These are phyloP conservation scores for Pseudisothecium myosuroides DNA, from an alignment of 225 moss, liverwort and hornwort genomes.

Conservation along the genomic window DNA sequence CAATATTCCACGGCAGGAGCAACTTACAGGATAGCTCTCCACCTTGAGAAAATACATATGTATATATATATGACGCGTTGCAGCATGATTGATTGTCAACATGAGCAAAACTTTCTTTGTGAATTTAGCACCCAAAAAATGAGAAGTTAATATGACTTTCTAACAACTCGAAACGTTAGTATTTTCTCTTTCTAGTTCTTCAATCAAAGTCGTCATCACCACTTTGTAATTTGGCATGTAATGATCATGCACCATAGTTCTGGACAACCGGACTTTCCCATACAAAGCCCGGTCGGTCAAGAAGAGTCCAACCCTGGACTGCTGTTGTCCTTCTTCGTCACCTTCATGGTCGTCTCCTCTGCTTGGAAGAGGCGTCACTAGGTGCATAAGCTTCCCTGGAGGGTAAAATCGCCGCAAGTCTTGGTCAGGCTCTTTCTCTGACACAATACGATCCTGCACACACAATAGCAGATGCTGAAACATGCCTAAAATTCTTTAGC, in stretches of 20 bases:
- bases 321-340: neutral
- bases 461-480: neutral
- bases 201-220: slow-evolving; percentile 59
- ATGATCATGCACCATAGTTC: slow-evolving; percentile 96
- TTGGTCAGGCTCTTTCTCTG: slow-evolving; percentile 42
- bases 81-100: neutral
- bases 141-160: neutral
- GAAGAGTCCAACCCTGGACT: slow-evolving; percentile 53
- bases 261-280: slow-evolving; percentile 89
- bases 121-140: neutral
- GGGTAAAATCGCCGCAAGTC: slow-evolving; percentile 73
- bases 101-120: neutral
- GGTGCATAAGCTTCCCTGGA: slow-evolving; percentile 83
- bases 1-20: neutral
- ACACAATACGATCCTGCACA: slow-evolving; percentile 60
- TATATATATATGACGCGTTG: neutral
- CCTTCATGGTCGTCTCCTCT: neutral
- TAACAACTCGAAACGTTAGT: neutral
- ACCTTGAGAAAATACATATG: neutral
- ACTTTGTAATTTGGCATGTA: slow-evolving; percentile 91
- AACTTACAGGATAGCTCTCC: neutral
- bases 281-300: slow-evolving; percentile 67
- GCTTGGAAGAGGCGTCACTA: slow-evolving; percentile 54
- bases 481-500: neutral
- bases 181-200: slow-evolving; percentile 28